These are phyloP conservation scores for Cochlearia excelsa DNA, from an alignment of 345 rosid species.

Conservation along the genomic window DNA sequence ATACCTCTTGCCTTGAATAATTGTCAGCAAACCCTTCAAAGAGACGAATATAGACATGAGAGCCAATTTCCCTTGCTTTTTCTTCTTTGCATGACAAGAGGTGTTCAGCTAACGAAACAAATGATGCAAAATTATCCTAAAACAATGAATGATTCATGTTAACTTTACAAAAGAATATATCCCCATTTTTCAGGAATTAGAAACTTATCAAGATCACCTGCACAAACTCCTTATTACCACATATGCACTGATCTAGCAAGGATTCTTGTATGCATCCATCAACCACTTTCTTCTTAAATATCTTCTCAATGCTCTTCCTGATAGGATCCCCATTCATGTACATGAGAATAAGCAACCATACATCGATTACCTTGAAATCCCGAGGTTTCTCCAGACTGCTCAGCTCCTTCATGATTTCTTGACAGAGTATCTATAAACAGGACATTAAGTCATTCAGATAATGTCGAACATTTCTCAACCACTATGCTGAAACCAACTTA, in stretches of 20 bases:
- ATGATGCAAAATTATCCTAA: conserved; percentile 66
- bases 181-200: conserved; percentile 13
- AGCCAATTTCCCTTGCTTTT: conserved; percentile 68
- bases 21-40: conserved; percentile 65
- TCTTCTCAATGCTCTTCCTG: conserved; percentile 54
- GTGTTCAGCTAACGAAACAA: conserved; percentile 69
- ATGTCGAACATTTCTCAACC: conserved; percentile 17
- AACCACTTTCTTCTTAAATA: conserved; percentile 69
- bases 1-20: conserved; percentile 76
- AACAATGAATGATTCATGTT: conserved; percentile 26
- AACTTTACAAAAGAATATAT: conserved; percentile 13
- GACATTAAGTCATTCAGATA: conserved; percentile 10
- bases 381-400: conserved; percentile 57
- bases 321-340: conserved; percentile 59
- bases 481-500: conserved; percentile 33
- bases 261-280: conserved; percentile 57
- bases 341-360: conserved; percentile 74
- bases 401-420: conserved; percentile 74
- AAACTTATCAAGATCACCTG: conserved; percentile 42
- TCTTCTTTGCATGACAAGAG: conserved; percentile 74
- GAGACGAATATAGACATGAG: conserved; percentile 50
- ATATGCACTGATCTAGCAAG: conserved; percentile 69
- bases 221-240: conserved; percentile 62
- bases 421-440: conserved; percentile 58
- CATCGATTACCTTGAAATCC: conserved; percentile 72